These are phyloP conservation scores for Scutellaria minor DNA, from an alignment of 257 asterid genomes.

Conservation along the genomic window DNA sequence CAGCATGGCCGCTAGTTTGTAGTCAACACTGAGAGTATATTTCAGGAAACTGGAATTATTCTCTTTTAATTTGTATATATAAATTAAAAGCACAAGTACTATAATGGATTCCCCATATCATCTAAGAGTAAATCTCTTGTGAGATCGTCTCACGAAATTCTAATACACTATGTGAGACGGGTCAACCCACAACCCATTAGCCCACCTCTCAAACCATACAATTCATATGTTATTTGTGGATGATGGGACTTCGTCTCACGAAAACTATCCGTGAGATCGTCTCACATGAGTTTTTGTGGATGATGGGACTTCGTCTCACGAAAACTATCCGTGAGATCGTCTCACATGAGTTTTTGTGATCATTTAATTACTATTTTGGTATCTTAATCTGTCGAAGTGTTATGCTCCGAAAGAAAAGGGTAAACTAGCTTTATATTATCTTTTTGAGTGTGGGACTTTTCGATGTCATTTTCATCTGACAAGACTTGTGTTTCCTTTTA, in stretches of 20 bases:
- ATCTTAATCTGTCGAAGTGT: constrained; percentile 10
- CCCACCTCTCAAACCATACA: too few species aligned
- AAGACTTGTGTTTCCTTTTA: background rate
- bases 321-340: too few species aligned
- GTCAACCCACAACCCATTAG: too few species aligned
- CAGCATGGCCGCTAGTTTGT: constrained; percentile 19
- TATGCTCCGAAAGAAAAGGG: background rate
- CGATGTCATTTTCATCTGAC: constrained; percentile 25
- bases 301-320: too few species aligned
- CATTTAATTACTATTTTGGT: constrained; percentile 22
- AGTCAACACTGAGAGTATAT: constrained; percentile 31
- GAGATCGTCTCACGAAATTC: too few species aligned
- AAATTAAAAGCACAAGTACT: constrained; percentile 18
- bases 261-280: too few species aligned
- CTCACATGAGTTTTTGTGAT: too few species aligned
- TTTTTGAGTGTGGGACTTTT: constrained; percentile 33
- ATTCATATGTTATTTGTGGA: too few species aligned
- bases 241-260: too few species aligned
- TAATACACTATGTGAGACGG: too few species aligned
- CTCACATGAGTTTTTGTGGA: too few species aligned
- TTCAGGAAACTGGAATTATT: background rate
- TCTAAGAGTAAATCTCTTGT: too few species aligned
- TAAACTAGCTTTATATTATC: constrained; percentile 35
- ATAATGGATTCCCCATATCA: constrained; percentile 23
- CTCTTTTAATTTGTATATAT: background rate